Conservation (phyloP, 805 yeast genomes). For the Pichia scutulata region DNA sequence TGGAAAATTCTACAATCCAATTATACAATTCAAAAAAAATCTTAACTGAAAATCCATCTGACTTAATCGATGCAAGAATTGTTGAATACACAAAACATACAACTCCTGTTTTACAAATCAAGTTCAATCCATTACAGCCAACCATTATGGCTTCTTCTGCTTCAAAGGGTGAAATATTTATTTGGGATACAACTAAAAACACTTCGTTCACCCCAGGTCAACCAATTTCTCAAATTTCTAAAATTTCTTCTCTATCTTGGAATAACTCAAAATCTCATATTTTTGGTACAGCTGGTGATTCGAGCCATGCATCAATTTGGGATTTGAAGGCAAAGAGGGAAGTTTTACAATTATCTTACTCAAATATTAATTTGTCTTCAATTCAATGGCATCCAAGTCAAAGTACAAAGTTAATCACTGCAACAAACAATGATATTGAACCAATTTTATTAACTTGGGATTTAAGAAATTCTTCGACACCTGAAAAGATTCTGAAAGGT, state of each 20-base stretch:
- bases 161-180: slow-evolving; percentile 74
- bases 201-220: slow-evolving; percentile 60
- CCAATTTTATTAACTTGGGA: slow-evolving; percentile 91
- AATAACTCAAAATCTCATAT: slow-evolving; percentile 77
- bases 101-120: slow-evolving; percentile 63
- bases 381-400: slow-evolving; percentile 94
- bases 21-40: slow-evolving; percentile 61
- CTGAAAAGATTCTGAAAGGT: slow-evolving; percentile 67
- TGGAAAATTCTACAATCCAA: slow-evolving; percentile 74
- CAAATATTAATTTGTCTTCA: slow-evolving; percentile 64
- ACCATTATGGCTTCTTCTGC: slow-evolving; percentile 83
- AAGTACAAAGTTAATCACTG: slow-evolving; percentile 82
- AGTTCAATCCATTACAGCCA: slow-evolving; percentile 67
- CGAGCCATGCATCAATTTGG: slow-evolving; percentile 89
- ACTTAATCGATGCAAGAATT: slow-evolving; percentile 38
- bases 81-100: slow-evolving; percentile 53
- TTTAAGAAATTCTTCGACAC: slow-evolving; percentile 87
- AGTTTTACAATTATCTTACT: slow-evolving; percentile 75
- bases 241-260: slow-evolving; percentile 80
- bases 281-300: slow-evolving; percentile 80
- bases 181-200: slow-evolving; percentile 80
- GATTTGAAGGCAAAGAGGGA: slow-evolving; percentile 83
- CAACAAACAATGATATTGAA: slow-evolving; percentile 69
- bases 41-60: slow-evolving; percentile 29
- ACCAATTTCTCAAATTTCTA: slow-evolving; percentile 74